Percentiles rank a stretch among this genome's conserved stretches.
These are phyloP conservation scores for Aegilops speltoides DNA, from an alignment of 176 grass and related monocot genomes.

Conservation along the genomic window DNA sequence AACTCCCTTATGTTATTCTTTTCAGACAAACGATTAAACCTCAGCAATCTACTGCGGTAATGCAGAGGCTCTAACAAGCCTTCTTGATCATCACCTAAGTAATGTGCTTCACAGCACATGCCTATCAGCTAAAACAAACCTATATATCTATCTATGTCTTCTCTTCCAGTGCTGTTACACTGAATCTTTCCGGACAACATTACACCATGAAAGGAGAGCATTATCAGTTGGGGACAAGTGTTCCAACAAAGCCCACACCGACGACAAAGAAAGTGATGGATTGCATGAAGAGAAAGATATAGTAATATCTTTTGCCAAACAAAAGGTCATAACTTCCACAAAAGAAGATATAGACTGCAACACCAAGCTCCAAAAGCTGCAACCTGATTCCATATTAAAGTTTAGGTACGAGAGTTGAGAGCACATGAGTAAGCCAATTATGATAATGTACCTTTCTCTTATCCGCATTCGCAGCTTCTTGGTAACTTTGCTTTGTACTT, in stretches of 20 bases:
- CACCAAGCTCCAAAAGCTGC: slow-evolving; percentile 62
- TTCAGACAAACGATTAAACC: slow-evolving; percentile 8
- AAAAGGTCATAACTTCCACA: slow-evolving; percentile 65
- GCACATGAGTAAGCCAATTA: neutral
- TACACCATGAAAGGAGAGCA: neutral
- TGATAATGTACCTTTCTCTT: slow-evolving; percentile 46
- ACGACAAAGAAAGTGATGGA: slow-evolving; percentile 70
- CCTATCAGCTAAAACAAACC: slow-evolving; percentile 28
- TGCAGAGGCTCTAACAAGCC: neutral
- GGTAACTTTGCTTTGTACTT: slow-evolving; percentile 35
- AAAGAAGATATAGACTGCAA: slow-evolving; percentile 64
- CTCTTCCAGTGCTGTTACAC: slow-evolving; percentile 8
- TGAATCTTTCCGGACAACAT: neutral
- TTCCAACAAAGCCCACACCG: slow-evolving; percentile 65
- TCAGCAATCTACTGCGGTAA: neutral
- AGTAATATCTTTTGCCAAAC: slow-evolving; percentile 60
- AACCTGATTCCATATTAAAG: slow-evolving; percentile 47
- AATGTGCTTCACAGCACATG: slow-evolving; percentile 23
- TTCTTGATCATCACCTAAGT: slow-evolving; percentile 23
- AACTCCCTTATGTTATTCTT: neutral
- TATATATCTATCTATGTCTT: slow-evolving; percentile 22
- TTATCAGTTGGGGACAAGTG: slow-evolving; percentile 44
- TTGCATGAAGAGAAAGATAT: slow-evolving; percentile 69
- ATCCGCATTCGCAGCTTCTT: slow-evolving; percentile 52
- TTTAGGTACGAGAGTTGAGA: slow-evolving; percentile 11